Evolutionary conservation across 345 rosid species (phyloP).

Genomic region (Pugionium dolabratum): DNA sequence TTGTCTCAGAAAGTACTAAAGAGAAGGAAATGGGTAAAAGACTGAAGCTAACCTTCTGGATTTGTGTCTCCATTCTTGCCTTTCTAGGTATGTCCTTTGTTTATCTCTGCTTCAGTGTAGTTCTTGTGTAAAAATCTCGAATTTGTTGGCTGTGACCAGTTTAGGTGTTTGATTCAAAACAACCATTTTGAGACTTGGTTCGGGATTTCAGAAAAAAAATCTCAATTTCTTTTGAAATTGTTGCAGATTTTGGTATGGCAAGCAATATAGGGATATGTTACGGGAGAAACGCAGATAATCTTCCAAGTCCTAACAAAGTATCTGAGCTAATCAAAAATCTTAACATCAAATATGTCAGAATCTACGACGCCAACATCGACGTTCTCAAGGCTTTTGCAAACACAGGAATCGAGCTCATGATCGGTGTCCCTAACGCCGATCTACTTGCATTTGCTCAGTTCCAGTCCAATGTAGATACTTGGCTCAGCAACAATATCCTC

Average conservation of each 20-base stretch:
- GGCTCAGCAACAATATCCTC: constrained; percentile 81
- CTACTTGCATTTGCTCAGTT: constrained; percentile 82
- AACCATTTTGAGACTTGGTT: background rate
- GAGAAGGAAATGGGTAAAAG: constrained; percentile 21
- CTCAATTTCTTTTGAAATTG: too few species aligned
- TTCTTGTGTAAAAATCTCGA: constrained; percentile 24
- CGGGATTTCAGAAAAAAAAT: too few species aligned
- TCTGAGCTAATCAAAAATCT: constrained; percentile 62
- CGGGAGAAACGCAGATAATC: constrained; percentile 96
- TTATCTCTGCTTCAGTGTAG: background rate
- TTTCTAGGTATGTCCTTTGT: constrained; percentile 26
- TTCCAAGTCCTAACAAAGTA: constrained; percentile 79
- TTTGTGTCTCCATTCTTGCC: constrained; percentile 28
- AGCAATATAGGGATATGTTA: constrained; percentile 86
- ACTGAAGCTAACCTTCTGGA: constrained; percentile 29
- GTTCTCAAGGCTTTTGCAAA: constrained; percentile 93
- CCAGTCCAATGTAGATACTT: constrained; percentile 82
- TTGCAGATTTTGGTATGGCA: constrained; percentile 56
- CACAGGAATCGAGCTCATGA: constrained; percentile 85
- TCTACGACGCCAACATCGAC: constrained; percentile 85
- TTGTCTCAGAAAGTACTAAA: too few species aligned
- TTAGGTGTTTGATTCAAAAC: background rate
- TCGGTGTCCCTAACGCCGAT: constrained; percentile 83
- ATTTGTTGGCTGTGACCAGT: constrained; percentile 20
- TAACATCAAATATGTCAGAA: constrained; percentile 71